Evolutionary conservation across 345 rosid genomes (phyloP), one percentile per base, ranked within the genome.

Genomic region (Rhodamnia rubescens): DNA sequence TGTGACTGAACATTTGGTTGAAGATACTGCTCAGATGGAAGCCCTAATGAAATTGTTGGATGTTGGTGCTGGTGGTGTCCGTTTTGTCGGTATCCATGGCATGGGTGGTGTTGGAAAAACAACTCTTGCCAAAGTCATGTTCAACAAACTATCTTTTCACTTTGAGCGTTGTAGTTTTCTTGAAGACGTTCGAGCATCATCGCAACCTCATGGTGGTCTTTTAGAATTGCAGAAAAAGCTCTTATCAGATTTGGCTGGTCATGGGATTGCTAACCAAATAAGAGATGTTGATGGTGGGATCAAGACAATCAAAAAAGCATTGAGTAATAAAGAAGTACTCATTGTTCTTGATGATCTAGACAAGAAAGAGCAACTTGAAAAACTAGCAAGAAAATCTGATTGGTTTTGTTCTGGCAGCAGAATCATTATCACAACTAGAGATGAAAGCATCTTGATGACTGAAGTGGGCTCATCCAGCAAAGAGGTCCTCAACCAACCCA

Each of bases 101-200:
- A 21, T 29, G 29, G 61, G 49, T 32, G 69, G 74, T 24, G 42
- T 83, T 8, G 84, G 84, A 3, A 83, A 83, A 54, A 83, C 84
- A 83, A 83, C 84, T 9, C n/a, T 83, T 29, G 55, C 78, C 8
- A 81, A 27, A 3, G 6, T 81, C 44, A 1, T 80, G 42, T 61
- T 22, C 29, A 85, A 84, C 11, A 83, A 83, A 82, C 49, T 91
- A 9, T 40, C 85, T 0, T 12, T 1, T 69, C 58, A 53, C 44
- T 92, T 87, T 53, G 53, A 87, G 81, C 83, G 81, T 1, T 53
- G 88, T 52, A 85, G 85, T 52, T 91, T 92, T 86, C 83, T 90
- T 11, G 11, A 58, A 3, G 59, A 88, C 11, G 88, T 91, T 27
- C 86, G 88, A 82, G 83, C 14, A 47, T 22, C 3, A 15, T 21